Evolutionary conservation across 2,329 filamentous ascomycete species (phyloP).

Genomic region (Fusarium vanettenii): DNA sequence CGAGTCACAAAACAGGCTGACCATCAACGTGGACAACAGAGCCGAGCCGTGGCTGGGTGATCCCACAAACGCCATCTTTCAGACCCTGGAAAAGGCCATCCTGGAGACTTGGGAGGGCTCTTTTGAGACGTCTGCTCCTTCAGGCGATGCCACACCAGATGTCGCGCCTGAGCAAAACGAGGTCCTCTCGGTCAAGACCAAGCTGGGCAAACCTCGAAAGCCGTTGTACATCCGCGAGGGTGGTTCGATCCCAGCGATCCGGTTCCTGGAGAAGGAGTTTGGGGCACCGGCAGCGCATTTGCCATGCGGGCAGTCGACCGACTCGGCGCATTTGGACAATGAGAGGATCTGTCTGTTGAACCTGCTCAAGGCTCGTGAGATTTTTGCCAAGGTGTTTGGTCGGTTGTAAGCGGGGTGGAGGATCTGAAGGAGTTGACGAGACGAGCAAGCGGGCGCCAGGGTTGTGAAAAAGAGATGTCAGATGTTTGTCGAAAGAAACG

Average conservation of each 20-base stretch:
- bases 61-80: constrained; percentile 89
- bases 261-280: constrained; percentile 96
- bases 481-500: constrained; percentile 1
- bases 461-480: constrained; percentile 3
- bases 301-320: constrained; percentile 94
- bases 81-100: constrained; percentile 86
- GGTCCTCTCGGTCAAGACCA: constrained; percentile 32
- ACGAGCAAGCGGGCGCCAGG: neutral
- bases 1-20: constrained; percentile 83
- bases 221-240: constrained; percentile 96
- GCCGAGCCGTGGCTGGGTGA: constrained; percentile 98
- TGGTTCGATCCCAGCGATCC: constrained; percentile 92
- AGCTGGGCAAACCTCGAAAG: constrained; percentile 58
- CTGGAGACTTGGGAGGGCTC: constrained; percentile 82
- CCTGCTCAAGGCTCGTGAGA: constrained; percentile 89
- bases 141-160: constrained; percentile 19
- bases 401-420: constrained; percentile 59
- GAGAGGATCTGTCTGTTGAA: constrained; percentile 91
- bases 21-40: constrained; percentile 88
- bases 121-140: constrained; percentile 46
- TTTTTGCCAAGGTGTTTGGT: constrained; percentile 87
- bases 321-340: constrained; percentile 94
- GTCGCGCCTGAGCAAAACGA: constrained; percentile 22
- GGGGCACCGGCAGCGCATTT: constrained; percentile 90
- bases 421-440: constrained; percentile 11